These are phyloP conservation scores for Colletotrichum salicis DNA, from an alignment of 2,329 filamentous ascomycete genomes.

Conservation along the genomic window DNA sequence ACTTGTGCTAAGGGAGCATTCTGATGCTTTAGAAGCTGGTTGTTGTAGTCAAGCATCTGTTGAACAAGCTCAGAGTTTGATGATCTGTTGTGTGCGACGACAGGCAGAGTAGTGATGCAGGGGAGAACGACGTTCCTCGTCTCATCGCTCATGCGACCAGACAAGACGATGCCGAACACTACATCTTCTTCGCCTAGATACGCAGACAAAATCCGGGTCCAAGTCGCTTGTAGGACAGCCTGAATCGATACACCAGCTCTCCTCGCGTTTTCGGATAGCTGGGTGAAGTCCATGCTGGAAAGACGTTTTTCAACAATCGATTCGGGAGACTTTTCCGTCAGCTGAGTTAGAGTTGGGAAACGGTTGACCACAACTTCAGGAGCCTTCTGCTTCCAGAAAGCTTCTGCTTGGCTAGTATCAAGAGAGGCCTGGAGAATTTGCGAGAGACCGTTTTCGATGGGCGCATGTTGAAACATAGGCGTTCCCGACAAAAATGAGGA, in stretches of 20 bases:
- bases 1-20: constrained; percentile 77
- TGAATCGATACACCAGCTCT: constrained; percentile 76
- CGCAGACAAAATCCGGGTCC: constrained; percentile 78
- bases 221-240: constrained; percentile 79
- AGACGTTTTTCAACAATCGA: neutral
- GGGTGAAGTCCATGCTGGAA: constrained; percentile 46
- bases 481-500: constrained; percentile 40
- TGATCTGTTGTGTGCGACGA: constrained; percentile 66
- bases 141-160: constrained; percentile 74
- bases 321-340: constrained; percentile 48
- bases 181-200: constrained; percentile 81
- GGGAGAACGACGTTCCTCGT: constrained; percentile 75
- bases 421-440: constrained; percentile 52
- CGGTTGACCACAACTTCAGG: constrained; percentile 67
- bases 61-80: constrained; percentile 68
- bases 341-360: constrained; percentile 82
- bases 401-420: constrained; percentile 45
- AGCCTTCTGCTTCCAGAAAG: constrained; percentile 73
- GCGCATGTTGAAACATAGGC: constrained; percentile 3
- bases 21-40: constrained; percentile 74
- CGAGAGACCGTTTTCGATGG: constrained; percentile 50
- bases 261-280: constrained; percentile 67
- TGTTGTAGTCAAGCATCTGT: constrained; percentile 73
- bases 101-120: constrained; percentile 83
- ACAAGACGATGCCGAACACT: constrained; percentile 83